Base-by-base conservation (phyloP, 495 filamentous ascomycete species). In the Hyaloscypha bicolor region DNA sequence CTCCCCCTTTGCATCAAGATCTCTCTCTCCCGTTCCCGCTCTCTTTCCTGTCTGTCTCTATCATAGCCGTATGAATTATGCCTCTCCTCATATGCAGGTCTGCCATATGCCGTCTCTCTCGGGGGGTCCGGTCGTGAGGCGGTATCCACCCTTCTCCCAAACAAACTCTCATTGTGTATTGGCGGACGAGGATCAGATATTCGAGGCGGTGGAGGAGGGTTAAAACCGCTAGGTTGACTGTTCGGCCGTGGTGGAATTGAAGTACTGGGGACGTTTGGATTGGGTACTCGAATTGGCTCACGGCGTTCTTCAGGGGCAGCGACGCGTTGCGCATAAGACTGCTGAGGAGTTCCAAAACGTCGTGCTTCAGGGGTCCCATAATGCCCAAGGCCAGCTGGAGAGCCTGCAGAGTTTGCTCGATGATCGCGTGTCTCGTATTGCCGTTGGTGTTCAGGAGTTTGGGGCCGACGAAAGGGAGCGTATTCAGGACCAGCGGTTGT, bases 381-480 rank as follows among this genome's bases (percentile, higher is more conserved):
- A 69, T 75, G 75, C 52, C 73, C 80, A 68, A 73, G 75, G 55
- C 61, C 72, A 68, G 68, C 78, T 22, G 82, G 86, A 58, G 79
- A 82, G 42, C 76, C 83, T 60, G 77, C 82, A 21, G 77, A 72
- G 63, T 72, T 78, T 32, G 74, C 80, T 72, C 80, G 77, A 64
- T 78, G 78, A 63, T 83, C 81, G 19, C 82, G 74, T 12, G 70
- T 61, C 48, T 86, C 83, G 69, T 83, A 84, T 48, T 78, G 63
- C 61, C 84, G 76, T 42, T 80, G 79, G 63, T 87, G 86, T 33
- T 93, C 90, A 9, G 92, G 92, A 2, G 92, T 94, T 70, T 91
- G 87, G 3, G 91, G 90, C 51, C 89, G 85, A 51, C 88, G 87
- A 69, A 87, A 88, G 9, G 83, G 74, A 5, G 79, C 78, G 73